A percentile compares a stretch with the other conserved stretches of the same genome.
Evolutionary conservation across 179 eudicot genomes (phyloP).

Genomic region (Pouteria campechiana): DNA sequence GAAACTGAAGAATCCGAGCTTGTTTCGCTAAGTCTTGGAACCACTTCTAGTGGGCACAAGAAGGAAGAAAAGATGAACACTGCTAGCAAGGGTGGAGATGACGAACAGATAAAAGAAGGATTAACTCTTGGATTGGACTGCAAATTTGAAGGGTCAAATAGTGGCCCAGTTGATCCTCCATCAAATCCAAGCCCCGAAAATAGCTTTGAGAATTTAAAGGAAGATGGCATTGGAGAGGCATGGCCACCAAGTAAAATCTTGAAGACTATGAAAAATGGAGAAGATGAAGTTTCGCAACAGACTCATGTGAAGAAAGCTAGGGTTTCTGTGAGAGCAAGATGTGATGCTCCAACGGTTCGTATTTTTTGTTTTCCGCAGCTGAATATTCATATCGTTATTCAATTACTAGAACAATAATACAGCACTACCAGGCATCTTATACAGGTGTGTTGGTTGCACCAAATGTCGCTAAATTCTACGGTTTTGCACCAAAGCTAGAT

Average conservation of each 20-base stretch:
- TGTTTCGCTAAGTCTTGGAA: conserved; percentile 64
- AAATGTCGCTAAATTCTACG: too few relatives aligned
- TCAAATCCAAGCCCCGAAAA: conserved; percentile 26
- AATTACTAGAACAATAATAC: too few relatives aligned
- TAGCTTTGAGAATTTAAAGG: conserved; percentile 33
- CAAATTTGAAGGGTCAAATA: conserved; percentile 18
- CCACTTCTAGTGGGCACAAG: conserved; percentile 19
- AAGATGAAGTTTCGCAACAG: conserved; percentile 32
- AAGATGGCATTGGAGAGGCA: conserved; percentile 19
- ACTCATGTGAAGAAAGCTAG: conserved; percentile 62
- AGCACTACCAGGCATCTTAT: too few relatives aligned
- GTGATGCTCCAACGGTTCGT: conserved; percentile 94
- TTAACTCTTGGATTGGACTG: conserved; percentile 44
- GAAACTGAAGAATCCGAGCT: conserved; percentile 19
- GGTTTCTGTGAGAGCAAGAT: conserved; percentile 87
- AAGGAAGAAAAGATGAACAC: conserved; percentile 11
- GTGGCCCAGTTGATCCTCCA: conserved; percentile 1
- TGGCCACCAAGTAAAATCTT: conserved; percentile 21
- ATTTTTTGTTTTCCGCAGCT: too few relatives aligned
- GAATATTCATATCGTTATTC: too few relatives aligned
- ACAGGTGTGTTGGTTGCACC: too few relatives aligned
- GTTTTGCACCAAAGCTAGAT: too few relatives aligned
- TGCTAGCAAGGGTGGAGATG: conserved; percentile 10
- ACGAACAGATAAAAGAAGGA: conserved; percentile 10
- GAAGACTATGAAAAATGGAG: conserved; percentile 27